Evolutionary conservation across 805 yeast species (phyloP), one percentile per base, ranked within the genome.

Genomic region (Starmerella kuoi): DNA sequence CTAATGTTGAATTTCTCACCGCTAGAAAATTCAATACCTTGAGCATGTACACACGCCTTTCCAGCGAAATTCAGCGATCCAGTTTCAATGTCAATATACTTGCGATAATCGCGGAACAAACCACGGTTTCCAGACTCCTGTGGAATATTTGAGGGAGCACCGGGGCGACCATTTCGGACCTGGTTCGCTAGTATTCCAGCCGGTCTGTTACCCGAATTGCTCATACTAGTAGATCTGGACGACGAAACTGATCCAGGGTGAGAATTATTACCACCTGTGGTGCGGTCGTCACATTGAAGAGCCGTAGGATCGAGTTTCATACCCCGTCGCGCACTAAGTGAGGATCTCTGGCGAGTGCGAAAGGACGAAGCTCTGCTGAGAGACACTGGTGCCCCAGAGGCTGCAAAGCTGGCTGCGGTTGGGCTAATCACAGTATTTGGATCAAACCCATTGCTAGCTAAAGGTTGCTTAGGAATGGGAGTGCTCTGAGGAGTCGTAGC

Each of bases 1-100:
- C 91, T 78, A 30, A 91, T 86, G 45, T 81, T 69, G 63, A 91
- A 87, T 36, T 86, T 77, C 2, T 87, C 74, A 1, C 98, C 98
- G 37, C 82, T 76, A 28, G 83, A 73, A 55, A 91, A 91, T 59
- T 86, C 91, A 38, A 91, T 79, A 36, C 98, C 98, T 50, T 82
- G 76, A 0, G 96, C 79, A 54, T 87, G 91, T 37, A 91, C 64
- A 1, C 95, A 84, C 3, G 95, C 84, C 59, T 91, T 91, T 14
- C 95, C 97, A 1, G 87, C 79, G 61, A 91, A 91, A 55, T 84
- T 87, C 44, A 91, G 70, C 3, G 87, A 76, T 3, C 98, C 98
- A 0, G 94, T 80, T 57, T 85, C 83, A 52, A 88, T 79, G 61
- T 91, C 97, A 37, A 91, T 74, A 57, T 84, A 88, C 55, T 84